Evolutionary conservation across 1,284 basidiomycete genomes (phyloP).

Genomic region (Cryptococcus sp.): DNA sequence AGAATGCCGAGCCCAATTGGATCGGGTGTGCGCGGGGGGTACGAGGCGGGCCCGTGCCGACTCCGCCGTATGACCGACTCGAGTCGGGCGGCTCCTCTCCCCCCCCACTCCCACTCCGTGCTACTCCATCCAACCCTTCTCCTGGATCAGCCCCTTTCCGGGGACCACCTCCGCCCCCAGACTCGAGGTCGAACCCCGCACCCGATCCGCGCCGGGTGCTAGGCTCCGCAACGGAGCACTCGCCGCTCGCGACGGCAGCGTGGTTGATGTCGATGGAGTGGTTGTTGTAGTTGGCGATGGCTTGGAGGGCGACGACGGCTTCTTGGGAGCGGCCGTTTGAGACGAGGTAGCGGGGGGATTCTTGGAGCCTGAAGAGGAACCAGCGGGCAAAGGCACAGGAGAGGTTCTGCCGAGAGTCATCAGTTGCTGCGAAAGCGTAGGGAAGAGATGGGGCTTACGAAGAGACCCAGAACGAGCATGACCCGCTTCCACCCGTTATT

Average conservation of each 20-base stretch:
- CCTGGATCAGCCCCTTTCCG: slow-evolving; percentile 12
- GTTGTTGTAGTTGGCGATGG: slow-evolving; percentile 82
- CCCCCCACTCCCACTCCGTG: not conserved
- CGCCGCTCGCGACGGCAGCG: slow-evolving; percentile 59
- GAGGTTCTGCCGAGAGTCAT: slow-evolving; percentile 60
- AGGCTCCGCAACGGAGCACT: not conserved
- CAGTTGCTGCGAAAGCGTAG: not conserved
- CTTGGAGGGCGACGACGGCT: slow-evolving; percentile 71
- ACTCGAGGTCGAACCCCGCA: not conserved
- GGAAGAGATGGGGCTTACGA: slow-evolving; percentile 54
- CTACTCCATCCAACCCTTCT: not conserved
- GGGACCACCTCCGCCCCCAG: slow-evolving; percentile 1
- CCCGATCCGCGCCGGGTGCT: not conserved
- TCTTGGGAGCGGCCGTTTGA: slow-evolving; percentile 75
- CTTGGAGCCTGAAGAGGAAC: slow-evolving; percentile 83
- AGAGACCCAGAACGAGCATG: slow-evolving; percentile 65
- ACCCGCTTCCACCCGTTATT: slow-evolving; percentile 87
- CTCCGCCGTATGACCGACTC: slow-evolving; percentile 22
- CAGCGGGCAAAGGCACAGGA: slow-evolving; percentile 82
- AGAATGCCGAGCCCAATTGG: slow-evolving; percentile 32
- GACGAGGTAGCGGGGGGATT: slow-evolving; percentile 88
- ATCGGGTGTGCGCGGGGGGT: slow-evolving; percentile 18
- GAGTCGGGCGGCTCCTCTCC: not conserved
- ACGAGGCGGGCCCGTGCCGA: slow-evolving; percentile 20
- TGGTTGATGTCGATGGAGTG: slow-evolving; percentile 62